Percentiles rank a stretch among this genome's conserved stretches.
phyloP scores from a whole-genome alignment of 148 eudicot species.

The Salicornia ramosissima region DNA sequence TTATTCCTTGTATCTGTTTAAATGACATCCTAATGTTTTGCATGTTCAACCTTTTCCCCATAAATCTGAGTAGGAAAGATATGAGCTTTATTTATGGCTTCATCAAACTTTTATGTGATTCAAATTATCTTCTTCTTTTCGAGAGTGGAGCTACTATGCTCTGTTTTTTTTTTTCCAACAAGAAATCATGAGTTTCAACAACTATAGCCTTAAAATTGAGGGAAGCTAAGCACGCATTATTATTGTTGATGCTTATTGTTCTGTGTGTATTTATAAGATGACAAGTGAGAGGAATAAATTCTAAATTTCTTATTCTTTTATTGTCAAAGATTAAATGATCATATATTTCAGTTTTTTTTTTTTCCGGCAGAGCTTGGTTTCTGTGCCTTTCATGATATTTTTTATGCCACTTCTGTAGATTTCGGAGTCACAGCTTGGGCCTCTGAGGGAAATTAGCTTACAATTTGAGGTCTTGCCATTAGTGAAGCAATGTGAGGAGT shows the following conservation, averaged over 20 bases:
- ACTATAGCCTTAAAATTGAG: neutral
- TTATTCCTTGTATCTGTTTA: neutral
- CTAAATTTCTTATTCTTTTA: neutral
- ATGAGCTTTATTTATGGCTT: neutral
- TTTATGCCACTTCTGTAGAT: slow-evolving; percentile 41
- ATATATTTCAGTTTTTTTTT: neutral
- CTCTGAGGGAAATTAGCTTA: slow-evolving; percentile 49
- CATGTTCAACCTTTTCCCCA: neutral
- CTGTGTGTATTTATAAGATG: neutral
- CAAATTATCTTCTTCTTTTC: too few species aligned
- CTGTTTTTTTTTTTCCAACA: neutral
- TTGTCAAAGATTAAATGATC: neutral
- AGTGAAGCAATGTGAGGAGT: slow-evolving; percentile 75
- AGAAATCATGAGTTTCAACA: neutral
- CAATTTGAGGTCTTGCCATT: slow-evolving; percentile 65
- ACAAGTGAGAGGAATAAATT: neutral
- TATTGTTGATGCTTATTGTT: neutral
- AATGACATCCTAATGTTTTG: neutral
- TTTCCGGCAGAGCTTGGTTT: neutral
- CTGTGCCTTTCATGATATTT: neutral
- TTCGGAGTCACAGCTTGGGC: slow-evolving; percentile 52
- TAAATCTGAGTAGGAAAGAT: neutral
- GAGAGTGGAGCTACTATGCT: neutral
- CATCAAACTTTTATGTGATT: neutral
- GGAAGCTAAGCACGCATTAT: neutral